Conservation (phyloP, 1,139 yeast genomes). For the Blastobotrys arbuscula region DNA sequence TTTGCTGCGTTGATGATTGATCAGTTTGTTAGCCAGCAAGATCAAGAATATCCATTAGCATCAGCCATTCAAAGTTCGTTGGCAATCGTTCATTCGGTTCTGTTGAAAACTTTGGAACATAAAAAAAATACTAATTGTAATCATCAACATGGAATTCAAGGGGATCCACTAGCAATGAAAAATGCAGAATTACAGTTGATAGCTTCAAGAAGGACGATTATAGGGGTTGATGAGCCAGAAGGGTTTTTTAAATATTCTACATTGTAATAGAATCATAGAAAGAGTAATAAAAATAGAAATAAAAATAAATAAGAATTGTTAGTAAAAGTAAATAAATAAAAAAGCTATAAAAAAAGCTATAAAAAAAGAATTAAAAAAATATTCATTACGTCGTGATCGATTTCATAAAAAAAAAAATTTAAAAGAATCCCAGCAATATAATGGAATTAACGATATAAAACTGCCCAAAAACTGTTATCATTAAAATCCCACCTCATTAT, state of each 20-base stretch:
- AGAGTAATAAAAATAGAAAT: not conserved
- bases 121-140: conserved; percentile 17
- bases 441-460: too few relatives aligned
- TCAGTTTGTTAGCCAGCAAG: conserved; percentile 13
- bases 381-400: too few relatives aligned
- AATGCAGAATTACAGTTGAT: conserved; percentile 26
- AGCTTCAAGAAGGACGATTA: conserved; percentile 21
- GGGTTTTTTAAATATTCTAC: not conserved
- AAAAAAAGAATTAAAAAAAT: not conserved
- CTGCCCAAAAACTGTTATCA: too few relatives aligned
- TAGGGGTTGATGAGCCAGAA: conserved; percentile 7
- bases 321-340: not conserved
- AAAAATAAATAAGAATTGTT: conserved; percentile 1
- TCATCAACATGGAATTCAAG: conserved; percentile 22
- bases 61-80: conserved; percentile 25
- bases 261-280: not conserved
- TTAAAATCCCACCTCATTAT: too few relatives aligned
- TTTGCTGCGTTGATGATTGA: conserved; percentile 76
- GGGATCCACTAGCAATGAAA: conserved; percentile 28
- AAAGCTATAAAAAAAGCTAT: not conserved
- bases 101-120: conserved; percentile 21
- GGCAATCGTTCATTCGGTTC: conserved; percentile 26
- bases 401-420: too few relatives aligned
- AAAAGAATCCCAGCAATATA: too few relatives aligned
- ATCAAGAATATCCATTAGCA: conserved; percentile 14